Evolutionary conservation across 495 filamentous ascomycete genomes (phyloP), one percentile per base, ranked within the genome.

Genomic region (Talaromyces stipitatus): DNA sequence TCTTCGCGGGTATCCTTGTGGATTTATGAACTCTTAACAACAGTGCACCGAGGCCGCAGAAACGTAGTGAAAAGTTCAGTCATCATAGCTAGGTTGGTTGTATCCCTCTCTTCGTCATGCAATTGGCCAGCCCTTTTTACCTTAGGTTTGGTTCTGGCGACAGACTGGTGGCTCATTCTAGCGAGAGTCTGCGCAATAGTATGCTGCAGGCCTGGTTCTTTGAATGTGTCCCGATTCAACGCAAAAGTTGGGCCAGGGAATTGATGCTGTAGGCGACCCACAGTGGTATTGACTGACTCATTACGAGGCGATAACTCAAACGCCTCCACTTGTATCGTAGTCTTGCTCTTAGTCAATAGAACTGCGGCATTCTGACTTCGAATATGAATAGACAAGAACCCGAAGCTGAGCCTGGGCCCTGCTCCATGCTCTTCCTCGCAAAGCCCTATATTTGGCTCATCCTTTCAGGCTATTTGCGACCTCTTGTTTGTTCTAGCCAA

Each of bases 1-100:
- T 87, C 82, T 53, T 89, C 83, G 9, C 82, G 73, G 14, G 80
- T 86, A 50, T 77, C 72, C 61, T 88, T 89, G n/a, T 57, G 50
- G 5, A 87, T 70, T 1, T 70, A 66, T 4, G 50, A 4, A 0
- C 68, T 64, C 0, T 67, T 54, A 0, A 64, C 48, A 5, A 58
- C 58, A 0, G 33, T n/a, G 2, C 80, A 82, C 1, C 77, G 46
- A 4, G 73, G 75, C 3, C 62, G 59, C 6, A 89, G 57, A 26
- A 81, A 62, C 0, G 70, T 70, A 2, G 69, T 70, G 6, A 89
- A 62, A 48, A 85, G 65, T 28, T 82, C 77, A 0, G 81, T 84
- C 16, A 86, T 68, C 18, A 87, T 70, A 18, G 66, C 69, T 0
- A 85, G 85, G 36, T 82, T 58, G 0, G 62, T 63, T 0, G 83